phyloP scores from a whole-genome alignment of 1,284 basidiomycete species.

The Cystobasidium sp. region DNA sequence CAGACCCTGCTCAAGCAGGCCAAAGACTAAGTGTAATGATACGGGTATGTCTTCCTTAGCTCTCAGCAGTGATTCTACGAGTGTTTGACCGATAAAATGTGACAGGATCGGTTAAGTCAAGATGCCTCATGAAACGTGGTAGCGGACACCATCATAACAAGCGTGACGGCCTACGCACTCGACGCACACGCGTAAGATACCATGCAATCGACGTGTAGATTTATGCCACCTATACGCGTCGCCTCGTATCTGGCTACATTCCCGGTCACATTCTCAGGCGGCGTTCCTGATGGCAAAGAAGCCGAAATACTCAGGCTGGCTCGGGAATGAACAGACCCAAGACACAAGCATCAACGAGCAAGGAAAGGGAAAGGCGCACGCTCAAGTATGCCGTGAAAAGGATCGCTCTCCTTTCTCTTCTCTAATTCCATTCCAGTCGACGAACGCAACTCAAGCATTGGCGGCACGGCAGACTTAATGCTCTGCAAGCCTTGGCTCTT shows the following conservation, averaged over 20 bases:
- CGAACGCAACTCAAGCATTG: constrained; percentile 10
- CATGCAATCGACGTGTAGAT: background rate
- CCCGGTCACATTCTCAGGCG: constrained; percentile 16
- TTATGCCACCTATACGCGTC: background rate
- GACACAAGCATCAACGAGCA: background rate
- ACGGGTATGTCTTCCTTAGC: constrained; percentile 8
- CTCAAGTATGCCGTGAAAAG: background rate
- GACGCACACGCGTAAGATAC: background rate
- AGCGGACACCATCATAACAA: no score
- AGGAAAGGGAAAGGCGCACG: background rate
- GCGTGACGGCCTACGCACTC: no score
- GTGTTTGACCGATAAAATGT: background rate
- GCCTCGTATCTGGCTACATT: background rate
- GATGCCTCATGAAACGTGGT: no score
- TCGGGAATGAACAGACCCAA: background rate
- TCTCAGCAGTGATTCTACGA: no score
- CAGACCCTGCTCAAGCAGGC: background rate
- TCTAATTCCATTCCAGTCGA: constrained; percentile 16
- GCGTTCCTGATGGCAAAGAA: background rate
- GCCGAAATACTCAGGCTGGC: background rate
- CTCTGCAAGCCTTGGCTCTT: background rate
- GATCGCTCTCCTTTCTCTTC: constrained; percentile 12
- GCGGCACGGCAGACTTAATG: background rate
- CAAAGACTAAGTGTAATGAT: constrained; percentile 44
- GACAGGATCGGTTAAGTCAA: background rate